phyloP scores from a whole-genome alignment of 768 basidiomycete genomes.

The Tephrocybe sp. region DNA sequence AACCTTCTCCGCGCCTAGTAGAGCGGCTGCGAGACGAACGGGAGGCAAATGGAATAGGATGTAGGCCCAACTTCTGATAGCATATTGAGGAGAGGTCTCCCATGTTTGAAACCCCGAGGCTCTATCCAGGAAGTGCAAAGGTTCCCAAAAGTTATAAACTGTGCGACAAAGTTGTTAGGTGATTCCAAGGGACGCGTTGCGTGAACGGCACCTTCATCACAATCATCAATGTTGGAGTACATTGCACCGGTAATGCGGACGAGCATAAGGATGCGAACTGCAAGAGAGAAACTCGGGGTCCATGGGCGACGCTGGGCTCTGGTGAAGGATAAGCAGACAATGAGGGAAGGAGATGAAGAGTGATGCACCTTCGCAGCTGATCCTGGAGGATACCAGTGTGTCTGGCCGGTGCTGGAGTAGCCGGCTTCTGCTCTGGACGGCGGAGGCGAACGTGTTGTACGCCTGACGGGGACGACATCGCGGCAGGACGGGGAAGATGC shows the following conservation, averaged over 20 bases:
- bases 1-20: slow-evolving; percentile 73
- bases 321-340: slow-evolving; percentile 11
- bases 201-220: slow-evolving; percentile 80
- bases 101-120: slow-evolving; percentile 97
- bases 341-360: background rate
- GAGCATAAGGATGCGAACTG: slow-evolving; percentile 80
- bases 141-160: slow-evolving; percentile 99
- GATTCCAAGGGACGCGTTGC: background rate
- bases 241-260: slow-evolving; percentile 84
- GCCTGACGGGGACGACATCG: slow-evolving; percentile 33
- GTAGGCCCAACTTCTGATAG: slow-evolving; percentile 96
- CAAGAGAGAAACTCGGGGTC: slow-evolving; percentile 82
- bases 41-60: slow-evolving; percentile 78
- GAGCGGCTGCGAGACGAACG: slow-evolving; percentile 51
- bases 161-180: slow-evolving; percentile 1
- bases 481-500: slow-evolving; percentile 12
- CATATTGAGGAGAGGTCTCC: slow-evolving; percentile 90
- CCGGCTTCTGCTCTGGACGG: slow-evolving; percentile 33
- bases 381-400: slow-evolving; percentile 79
- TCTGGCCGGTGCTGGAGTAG: slow-evolving; percentile 34
- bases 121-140: slow-evolving; percentile 85
- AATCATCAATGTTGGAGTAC: slow-evolving; percentile 94
- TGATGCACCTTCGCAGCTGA: slow-evolving; percentile 65
- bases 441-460: slow-evolving; percentile 53
- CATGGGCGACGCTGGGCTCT: slow-evolving; percentile 79